Base-by-base conservation (phyloP, 768 basidiomycete genomes). In the Naganishia friedmannii region DNA sequence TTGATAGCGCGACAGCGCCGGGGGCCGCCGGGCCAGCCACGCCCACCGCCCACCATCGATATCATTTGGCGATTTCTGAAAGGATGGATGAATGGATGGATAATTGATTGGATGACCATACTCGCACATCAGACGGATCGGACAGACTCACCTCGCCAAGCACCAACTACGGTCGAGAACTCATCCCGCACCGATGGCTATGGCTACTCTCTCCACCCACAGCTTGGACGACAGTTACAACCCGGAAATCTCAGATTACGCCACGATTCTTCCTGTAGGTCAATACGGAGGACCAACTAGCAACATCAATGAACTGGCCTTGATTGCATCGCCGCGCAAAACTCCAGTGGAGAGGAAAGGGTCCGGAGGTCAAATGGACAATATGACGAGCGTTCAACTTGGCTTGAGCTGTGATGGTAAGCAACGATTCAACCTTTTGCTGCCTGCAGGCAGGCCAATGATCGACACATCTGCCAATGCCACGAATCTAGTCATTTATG, bases 401-500 rank as follows among this genome's bases (percentile, higher is more conserved):
- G 48, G 19, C 6, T n/a, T 23, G 48, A 12, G 21, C 48, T 26
- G 48, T 12, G 48, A 51, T 23, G 48, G 48, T 51, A 12, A 26
- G 48, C 12, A 51, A 42, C 2, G 15, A 2, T 10, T 42, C 21
- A n/a, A 7, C 6, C 12, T 26, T n/a, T 23, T 51, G 13, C 23
- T 51, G 17, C 48, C 23, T 8, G 1, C 13, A 21, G 6, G 3
- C 48, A 26, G 23, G 6, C 23, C 13, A 3, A 26, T n/a, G 23
- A 23, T 12, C n/a, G 12, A 51, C 12, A 1, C 48, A 21, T 51
- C 6, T 46, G 21, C 17, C 21, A 15, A 23, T 26, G 48, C n/a
- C 3, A 4, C 23, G 21, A n/a, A 21, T 46, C 15, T 53, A 72
- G 71, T 72, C 8, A 21, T 72, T 4, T 72, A 68, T 42, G 71